Percentiles rank a stretch among this genome's conserved stretches.
Conservation (phyloP, 2,329 filamentous ascomycete genomes). For the Exophiala calicioides region DNA sequence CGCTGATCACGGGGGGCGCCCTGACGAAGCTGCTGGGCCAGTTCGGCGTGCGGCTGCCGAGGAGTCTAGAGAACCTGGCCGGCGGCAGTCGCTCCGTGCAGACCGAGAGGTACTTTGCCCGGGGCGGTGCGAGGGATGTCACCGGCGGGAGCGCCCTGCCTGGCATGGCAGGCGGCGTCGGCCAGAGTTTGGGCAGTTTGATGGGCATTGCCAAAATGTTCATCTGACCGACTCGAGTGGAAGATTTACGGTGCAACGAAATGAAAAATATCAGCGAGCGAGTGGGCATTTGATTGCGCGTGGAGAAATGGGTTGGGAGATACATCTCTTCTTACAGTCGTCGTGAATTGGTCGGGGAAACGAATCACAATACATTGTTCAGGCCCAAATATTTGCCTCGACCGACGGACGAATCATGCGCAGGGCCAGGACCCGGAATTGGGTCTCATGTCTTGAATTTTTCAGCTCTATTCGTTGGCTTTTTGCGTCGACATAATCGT, state of each 20-base stretch:
- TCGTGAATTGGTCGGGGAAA: too few species aligned
- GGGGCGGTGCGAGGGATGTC: conserved; percentile 36
- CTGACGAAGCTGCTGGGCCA: conserved; percentile 73
- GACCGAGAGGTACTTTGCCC: conserved; percentile 32
- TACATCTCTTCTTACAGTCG: too few species aligned
- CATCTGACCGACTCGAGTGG: conserved; percentile 42
- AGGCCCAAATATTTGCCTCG: too few species aligned
- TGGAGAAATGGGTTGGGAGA: too few species aligned
- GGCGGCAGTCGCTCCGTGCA: conserved; percentile 39
- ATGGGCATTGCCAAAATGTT: conserved; percentile 56
- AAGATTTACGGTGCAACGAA: background rate
- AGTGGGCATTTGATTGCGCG: background rate
- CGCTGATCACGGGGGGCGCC: conserved; percentile 80
- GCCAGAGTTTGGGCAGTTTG: conserved; percentile 50
- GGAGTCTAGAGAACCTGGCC: conserved; percentile 50
- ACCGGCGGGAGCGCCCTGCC: conserved; percentile 30
- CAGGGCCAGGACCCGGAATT: background rate
- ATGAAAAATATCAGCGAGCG: background rate
- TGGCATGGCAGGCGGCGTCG: conserved; percentile 38
- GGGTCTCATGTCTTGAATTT: background rate
- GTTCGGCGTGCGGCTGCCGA: conserved; percentile 77
- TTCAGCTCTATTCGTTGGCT: background rate
- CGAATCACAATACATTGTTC: too few species aligned
- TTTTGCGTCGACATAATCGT: background rate
- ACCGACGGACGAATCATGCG: background rate